Conservation (phyloP, 805 yeast species). For the Saturnispora kantuleensis region DNA sequence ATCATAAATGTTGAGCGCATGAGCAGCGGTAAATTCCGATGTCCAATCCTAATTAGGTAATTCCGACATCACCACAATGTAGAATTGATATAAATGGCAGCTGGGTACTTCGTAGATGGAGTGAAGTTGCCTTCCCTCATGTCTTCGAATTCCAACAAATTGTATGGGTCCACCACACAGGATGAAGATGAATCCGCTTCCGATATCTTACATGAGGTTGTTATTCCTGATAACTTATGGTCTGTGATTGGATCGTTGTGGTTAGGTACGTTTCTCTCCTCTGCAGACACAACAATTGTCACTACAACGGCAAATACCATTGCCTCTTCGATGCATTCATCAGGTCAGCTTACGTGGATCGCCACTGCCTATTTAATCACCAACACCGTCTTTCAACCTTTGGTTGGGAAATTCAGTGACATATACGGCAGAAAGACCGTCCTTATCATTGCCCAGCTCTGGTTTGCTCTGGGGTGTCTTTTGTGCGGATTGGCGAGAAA, state of each 20-base stretch:
- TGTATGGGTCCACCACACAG: slow-evolving; percentile 7
- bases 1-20: background rate
- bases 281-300: slow-evolving; percentile 51
- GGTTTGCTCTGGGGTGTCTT: slow-evolving; percentile 37
- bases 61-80: too few relatives aligned
- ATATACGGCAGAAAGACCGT: slow-evolving; percentile 45
- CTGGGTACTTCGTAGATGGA: too few relatives aligned
- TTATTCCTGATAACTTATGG: slow-evolving; percentile 16
- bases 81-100: too few relatives aligned
- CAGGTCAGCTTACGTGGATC: slow-evolving; percentile 52
- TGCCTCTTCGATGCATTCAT: slow-evolving; percentile 47
- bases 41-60: too few relatives aligned
- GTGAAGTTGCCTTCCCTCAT: background rate
- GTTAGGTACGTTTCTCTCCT: slow-evolving; percentile 40
- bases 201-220: slow-evolving; percentile 14
- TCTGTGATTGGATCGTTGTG: slow-evolving; percentile 28
- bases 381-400: slow-evolving; percentile 63
- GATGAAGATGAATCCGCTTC: slow-evolving; percentile 2
- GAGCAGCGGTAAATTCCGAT: background rate
- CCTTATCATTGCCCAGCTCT: slow-evolving; percentile 33
- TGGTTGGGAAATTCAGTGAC: slow-evolving; percentile 63
- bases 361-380: slow-evolving; percentile 64
- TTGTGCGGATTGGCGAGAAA: slow-evolving; percentile 32
- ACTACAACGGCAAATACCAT: slow-evolving; percentile 49
- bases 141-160: background rate